Evolutionary conservation across 2,329 filamentous ascomycete genomes (phyloP).

Genomic region (Ceratocystis eucalypticola): DNA sequence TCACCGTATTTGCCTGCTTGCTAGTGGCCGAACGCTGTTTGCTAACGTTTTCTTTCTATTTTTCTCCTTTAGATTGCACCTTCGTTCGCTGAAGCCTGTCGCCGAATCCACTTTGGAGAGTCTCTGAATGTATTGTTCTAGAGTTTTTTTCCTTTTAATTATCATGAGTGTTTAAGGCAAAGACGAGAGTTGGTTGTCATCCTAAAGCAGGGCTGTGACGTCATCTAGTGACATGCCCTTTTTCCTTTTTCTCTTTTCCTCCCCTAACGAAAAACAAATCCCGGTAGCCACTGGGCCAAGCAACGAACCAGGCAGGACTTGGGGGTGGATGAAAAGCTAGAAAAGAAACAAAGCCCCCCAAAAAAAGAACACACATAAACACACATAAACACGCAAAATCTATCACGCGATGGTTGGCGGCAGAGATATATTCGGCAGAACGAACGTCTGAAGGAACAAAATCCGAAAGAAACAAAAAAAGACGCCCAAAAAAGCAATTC

Average conservation of each 20-base stretch:
- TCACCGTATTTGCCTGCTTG: slow-evolving; percentile 9
- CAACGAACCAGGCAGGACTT: background rate
- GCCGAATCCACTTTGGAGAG: slow-evolving; percentile 92
- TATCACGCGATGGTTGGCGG: slow-evolving; percentile 3
- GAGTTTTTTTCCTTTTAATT: background rate
- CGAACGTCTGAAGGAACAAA: background rate
- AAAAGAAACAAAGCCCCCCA: background rate
- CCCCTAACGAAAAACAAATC: background rate
- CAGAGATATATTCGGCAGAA: background rate
- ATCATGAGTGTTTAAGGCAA: background rate
- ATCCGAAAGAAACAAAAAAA: background rate
- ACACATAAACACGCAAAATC: background rate
- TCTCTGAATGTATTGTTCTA: slow-evolving; percentile 85
- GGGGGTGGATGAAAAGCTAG: background rate
- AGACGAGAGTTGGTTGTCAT: background rate
- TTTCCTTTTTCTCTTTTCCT: background rate
- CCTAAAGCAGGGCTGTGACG: background rate
- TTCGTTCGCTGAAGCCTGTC: slow-evolving; percentile 89
- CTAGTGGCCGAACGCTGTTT: background rate
- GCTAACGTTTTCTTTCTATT: background rate
- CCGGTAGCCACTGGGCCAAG: background rate
- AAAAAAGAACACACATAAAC: background rate
- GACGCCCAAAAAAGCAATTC: background rate
- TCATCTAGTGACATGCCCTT: background rate
- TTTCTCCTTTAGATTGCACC: slow-evolving; percentile 44